Conservation (phyloP, 2,329 filamentous ascomycete species). For the Cordyceps fumosorosea region DNA sequence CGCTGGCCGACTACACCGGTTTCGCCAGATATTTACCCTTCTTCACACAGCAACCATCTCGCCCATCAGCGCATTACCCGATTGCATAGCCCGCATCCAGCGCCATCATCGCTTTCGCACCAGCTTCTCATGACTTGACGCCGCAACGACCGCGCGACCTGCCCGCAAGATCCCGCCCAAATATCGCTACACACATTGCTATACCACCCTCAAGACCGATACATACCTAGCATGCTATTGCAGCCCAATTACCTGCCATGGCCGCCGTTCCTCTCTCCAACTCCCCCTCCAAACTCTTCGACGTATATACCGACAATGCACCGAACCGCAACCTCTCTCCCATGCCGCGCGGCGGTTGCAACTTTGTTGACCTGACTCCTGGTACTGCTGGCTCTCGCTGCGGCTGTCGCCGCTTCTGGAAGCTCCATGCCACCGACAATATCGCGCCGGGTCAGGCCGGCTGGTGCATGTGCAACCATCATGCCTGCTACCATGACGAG, state of each 20-base stretch:
- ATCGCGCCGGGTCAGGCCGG: slow-evolving; percentile 36
- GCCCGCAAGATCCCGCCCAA: background rate
- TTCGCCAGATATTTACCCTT: background rate
- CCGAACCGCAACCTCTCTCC: slow-evolving; percentile 21
- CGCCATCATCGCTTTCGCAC: background rate
- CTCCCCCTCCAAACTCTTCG: slow-evolving; percentile 42
- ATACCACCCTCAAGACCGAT: background rate
- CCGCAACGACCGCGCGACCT: background rate
- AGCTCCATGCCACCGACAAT: slow-evolving; percentile 31
- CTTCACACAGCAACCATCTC: background rate
- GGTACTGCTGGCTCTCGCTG: slow-evolving; percentile 47
- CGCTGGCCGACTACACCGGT: background rate
- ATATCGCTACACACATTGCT: background rate
- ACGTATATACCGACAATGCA: slow-evolving; percentile 46
- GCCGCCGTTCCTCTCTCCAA: slow-evolving; percentile 39
- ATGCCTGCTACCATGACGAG: slow-evolving; percentile 56
- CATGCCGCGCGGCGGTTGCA: slow-evolving; percentile 49
- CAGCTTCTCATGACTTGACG: background rate
- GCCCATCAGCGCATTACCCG: background rate
- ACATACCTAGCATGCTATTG: slow-evolving; percentile 10
- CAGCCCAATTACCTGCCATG: slow-evolving; percentile 44
- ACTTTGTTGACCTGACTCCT: slow-evolving; percentile 48
- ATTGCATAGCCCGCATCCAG: background rate
- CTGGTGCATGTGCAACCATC: slow-evolving; percentile 58
- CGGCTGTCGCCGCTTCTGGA: slow-evolving; percentile 57